A percentile compares a stretch with the other conserved stretches of the same genome.
phyloP scores from a whole-genome alignment of 805 yeast species.

The Sugiyamaella smithiae region DNA sequence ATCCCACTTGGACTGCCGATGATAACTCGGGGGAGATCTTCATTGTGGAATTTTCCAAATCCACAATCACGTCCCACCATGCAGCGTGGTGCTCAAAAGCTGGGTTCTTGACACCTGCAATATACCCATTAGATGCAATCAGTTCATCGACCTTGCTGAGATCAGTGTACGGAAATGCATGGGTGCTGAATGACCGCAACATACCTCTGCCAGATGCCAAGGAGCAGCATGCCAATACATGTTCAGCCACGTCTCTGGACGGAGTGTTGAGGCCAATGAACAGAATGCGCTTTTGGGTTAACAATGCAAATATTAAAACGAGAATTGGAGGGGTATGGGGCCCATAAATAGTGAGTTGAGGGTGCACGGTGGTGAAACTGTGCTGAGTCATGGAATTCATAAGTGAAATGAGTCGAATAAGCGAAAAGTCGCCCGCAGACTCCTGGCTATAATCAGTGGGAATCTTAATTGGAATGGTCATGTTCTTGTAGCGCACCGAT shows the following conservation, averaged over 20 bases:
- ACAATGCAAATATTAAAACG: slow-evolving; percentile 49
- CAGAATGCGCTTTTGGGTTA: slow-evolving; percentile 51
- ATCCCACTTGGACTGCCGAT: neutral
- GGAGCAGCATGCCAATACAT: slow-evolving; percentile 46
- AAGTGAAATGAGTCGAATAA: slow-evolving; percentile 31
- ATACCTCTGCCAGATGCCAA: slow-evolving; percentile 47
- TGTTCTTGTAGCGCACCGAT: slow-evolving; percentile 26
- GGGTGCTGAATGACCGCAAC: slow-evolving; percentile 45
- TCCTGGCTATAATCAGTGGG: slow-evolving; percentile 33
- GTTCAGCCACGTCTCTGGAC: slow-evolving; percentile 50
- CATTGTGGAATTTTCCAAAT: slow-evolving; percentile 44
- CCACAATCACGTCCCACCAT: slow-evolving; percentile 56
- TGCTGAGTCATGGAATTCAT: slow-evolving; percentile 25
- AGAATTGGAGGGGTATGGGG: slow-evolving; percentile 53
- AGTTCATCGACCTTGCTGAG: slow-evolving; percentile 52
- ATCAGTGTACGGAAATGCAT: slow-evolving; percentile 56
- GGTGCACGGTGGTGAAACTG: slow-evolving; percentile 33
- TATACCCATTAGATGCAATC: slow-evolving; percentile 46
- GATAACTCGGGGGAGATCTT: slow-evolving; percentile 30
- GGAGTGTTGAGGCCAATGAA: slow-evolving; percentile 50
- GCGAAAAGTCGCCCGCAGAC: slow-evolving; percentile 33
- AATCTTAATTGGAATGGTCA: slow-evolving; percentile 32
- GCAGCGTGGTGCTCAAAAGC: slow-evolving; percentile 53
- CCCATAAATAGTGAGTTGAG: slow-evolving; percentile 54
- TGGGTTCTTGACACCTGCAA: slow-evolving; percentile 62